phyloP scores from a whole-genome alignment of 78 protist species.

The Salpingoeca rosetta region DNA sequence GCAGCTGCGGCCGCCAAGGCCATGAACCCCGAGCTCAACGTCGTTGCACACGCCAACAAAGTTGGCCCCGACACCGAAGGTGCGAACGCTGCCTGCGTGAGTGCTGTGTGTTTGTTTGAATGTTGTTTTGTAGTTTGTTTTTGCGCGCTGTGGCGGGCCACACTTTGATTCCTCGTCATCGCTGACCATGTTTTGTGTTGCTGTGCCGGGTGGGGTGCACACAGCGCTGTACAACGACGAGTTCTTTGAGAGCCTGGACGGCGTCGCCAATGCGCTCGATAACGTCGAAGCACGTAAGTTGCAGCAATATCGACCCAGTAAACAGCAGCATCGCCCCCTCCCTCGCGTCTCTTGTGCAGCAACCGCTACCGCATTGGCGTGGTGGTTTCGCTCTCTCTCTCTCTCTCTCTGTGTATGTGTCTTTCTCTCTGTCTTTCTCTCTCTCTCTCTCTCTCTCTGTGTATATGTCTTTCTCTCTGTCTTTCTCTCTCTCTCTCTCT shows the following conservation, averaged over 20 bases:
- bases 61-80: constrained; percentile 88
- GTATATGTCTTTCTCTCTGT: too few relatives aligned
- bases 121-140: neutral
- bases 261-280: constrained; percentile 89
- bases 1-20: constrained; percentile 83
- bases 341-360: too few relatives aligned
- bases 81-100: neutral
- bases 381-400: neutral
- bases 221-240: constrained; percentile 66
- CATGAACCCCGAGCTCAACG: constrained; percentile 81
- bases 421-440: too few relatives aligned
- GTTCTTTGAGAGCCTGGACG: constrained; percentile 73
- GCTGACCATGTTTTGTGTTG: neutral
- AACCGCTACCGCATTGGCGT: neutral
- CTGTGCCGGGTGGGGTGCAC: too few relatives aligned
- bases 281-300: constrained; percentile 86
- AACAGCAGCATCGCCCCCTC: too few relatives aligned
- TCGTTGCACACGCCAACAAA: constrained; percentile 46
- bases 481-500: neutral
- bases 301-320: too few relatives aligned
- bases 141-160: neutral
- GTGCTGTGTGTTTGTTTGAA: neutral
- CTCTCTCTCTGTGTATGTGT: too few relatives aligned
- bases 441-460: too few relatives aligned
- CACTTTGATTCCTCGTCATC: neutral